Evolutionary conservation across 495 filamentous ascomycete species (phyloP), one percentile per base, ranked within the genome.

Genomic region (Aspergillus panamensis): DNA sequence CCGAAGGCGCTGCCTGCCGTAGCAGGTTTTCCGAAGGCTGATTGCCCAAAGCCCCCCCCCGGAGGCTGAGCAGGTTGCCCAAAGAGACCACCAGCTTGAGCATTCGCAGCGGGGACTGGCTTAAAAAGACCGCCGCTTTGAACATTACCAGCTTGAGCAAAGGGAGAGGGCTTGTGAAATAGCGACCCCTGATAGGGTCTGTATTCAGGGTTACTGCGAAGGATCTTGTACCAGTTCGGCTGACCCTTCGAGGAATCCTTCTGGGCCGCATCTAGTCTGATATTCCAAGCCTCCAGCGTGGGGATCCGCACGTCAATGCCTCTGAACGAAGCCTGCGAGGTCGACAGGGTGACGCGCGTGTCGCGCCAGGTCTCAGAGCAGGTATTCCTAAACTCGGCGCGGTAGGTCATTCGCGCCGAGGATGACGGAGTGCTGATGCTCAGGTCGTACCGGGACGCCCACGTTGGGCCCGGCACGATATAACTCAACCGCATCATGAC

Each of bases 351-450:
- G 25, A 91, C 71, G 51, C 81, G 82, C 55, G 83, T 78, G 67
- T 87, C 84, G 19, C 74, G 71, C 87, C 87, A 91, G 10, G 79
- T 83, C 69, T 91, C 87, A 0, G 82, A 83, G 0, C 84, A 87
- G 51, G 72, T 69, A 63, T 91, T 90, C 31, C 73, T 76, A 59
- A 87, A 79, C 54, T 84, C 82, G 3, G 87, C 87, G 44, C 82
- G 79, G 62, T 89, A 90, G 43, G 79, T 76, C 25, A 89, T 73
- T 16, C 68, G 60, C 1, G 78, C 86, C 2, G 81, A 74, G 17
- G 78, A 79, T 3, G 72, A 69, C 0, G 77, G 75, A 9, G 87
- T 84, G 43, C 81, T 81, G 40, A 90, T 75, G 16, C 70, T 73
- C 39, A 90, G 64, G 62, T 90, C 85, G 64, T 90, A 90, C 35